phyloP scores from a whole-genome alignment of 2,329 filamentous ascomycete species.

The Trichoderma brevicompactum region DNA sequence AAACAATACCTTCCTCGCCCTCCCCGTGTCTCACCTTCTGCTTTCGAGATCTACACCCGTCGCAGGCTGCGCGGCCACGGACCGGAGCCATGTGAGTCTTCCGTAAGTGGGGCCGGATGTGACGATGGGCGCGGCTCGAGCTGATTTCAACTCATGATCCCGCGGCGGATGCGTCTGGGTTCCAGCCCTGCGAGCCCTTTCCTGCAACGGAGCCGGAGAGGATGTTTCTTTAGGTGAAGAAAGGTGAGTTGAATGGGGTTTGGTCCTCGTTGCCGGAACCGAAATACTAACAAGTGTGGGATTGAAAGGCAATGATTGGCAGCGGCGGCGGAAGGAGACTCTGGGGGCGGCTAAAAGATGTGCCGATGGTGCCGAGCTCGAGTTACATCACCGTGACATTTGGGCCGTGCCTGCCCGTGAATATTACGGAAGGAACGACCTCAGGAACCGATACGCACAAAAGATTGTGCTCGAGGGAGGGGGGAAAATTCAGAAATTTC shows the following conservation, averaged over 20 bases:
- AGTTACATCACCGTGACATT: slow-evolving; percentile 20
- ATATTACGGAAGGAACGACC: not conserved
- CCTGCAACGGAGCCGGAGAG: not conserved
- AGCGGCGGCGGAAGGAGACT: not conserved
- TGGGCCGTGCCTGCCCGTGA: not conserved
- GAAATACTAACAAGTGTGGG: not conserved
- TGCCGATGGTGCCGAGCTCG: not conserved
- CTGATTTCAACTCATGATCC: slow-evolving; percentile 21
- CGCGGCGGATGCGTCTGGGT: not conserved
- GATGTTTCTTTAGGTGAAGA: not conserved
- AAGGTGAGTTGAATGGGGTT: not conserved
- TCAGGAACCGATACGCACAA: not conserved
- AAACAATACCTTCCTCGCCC: no score
- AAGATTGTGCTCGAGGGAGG: not conserved
- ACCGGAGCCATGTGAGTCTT: slow-evolving; percentile 26
- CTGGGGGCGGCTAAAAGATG: slow-evolving; percentile 13
- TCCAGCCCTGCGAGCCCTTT: not conserved
- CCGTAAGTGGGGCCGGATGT: slow-evolving; percentile 25
- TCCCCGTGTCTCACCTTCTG: slow-evolving; percentile 16
- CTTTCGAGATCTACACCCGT: slow-evolving; percentile 26
- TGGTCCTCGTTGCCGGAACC: not conserved
- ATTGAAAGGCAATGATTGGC: slow-evolving; percentile 19
- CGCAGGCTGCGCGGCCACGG: slow-evolving; percentile 28
- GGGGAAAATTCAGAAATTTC: not conserved
- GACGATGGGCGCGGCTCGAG: not conserved